Base-by-base conservation (phyloP, 306 rosid species). In the Rosa persica region DNA sequence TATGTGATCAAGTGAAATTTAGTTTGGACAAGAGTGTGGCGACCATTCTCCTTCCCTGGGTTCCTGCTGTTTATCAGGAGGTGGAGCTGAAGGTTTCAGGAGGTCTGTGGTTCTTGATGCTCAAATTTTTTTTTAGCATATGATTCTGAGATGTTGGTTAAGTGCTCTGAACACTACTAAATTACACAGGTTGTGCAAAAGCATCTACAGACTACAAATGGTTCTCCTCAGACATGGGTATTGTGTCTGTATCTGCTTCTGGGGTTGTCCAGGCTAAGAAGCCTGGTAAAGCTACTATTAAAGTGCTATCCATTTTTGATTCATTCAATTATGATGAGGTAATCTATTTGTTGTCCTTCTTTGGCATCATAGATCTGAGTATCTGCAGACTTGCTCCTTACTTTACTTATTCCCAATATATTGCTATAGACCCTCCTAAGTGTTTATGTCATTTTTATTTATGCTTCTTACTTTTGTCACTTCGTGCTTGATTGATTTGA, bases 241-340 rank as follows among this genome's bases (percentile, higher is more conserved):
- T 69, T 19, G 90, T 90, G 76, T 90, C 89, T 62, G 90, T 92
- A 47, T 90, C 97, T 73, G 83, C 88, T 87, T 89, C 87, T 83
- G 98, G 98, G 67, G 82, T 88, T 86, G 86, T 92, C 79, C 98
- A 92, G 92, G 97, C 93, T 44, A 88, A 86, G 89, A 89, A 78
- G 88, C 91, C 91, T 71, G 98, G 97, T 78, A 90, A 89, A 90
- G 97, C 97, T 80, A 91, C 90, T 42, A 74, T 94, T 72, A 90
- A 81, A 86, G 97, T 91, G 81, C 76, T 86, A 67, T 92, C 98
- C 67, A 62, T 80, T 73, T 86, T 78, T 78, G 97, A 94, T 87
- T 78, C 91, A 58, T 86, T 89, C 67, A 94, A 92, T 76, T 90
- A 83, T 84, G 95, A 89, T 54, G 98, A 94, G 98, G 97, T 94